Conservation (phyloP, 2,329 filamentous ascomycete species). For the Sphaerulina populicola region DNA sequence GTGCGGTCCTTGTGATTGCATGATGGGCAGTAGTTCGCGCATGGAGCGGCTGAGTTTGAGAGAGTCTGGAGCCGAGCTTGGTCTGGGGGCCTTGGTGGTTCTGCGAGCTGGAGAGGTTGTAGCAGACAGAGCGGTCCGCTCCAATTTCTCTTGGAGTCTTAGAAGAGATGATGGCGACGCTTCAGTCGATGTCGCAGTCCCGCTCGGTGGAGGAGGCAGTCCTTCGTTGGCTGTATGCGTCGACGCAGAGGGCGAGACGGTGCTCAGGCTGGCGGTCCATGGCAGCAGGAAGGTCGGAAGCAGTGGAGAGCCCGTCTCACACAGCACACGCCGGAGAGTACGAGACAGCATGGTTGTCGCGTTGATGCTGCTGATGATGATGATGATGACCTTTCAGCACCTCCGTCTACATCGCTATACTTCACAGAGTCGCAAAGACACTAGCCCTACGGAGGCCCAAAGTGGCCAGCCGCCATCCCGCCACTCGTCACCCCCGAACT, state of each 20-base stretch:
- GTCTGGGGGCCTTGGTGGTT: neutral
- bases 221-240: conserved; percentile 6
- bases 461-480: too few relatives aligned
- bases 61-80: conserved; percentile 9
- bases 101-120: neutral
- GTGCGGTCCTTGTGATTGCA: conserved; percentile 63
- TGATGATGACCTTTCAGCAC: too few relatives aligned
- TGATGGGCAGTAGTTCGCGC: conserved; percentile 57
- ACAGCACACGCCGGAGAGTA: conserved; percentile 54
- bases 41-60: conserved; percentile 49
- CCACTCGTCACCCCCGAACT: too few relatives aligned
- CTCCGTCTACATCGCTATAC: too few relatives aligned
- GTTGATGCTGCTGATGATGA: too few relatives aligned
- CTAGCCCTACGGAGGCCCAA: too few relatives aligned
- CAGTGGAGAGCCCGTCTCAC: conserved; percentile 50
- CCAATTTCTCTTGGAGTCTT: neutral
- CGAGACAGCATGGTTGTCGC: conserved; percentile 36
- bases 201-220: conserved; percentile 2
- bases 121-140: neutral
- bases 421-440: too few relatives aligned
- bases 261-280: conserved; percentile 39
- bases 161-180: neutral
- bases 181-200: neutral
- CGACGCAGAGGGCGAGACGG: conserved; percentile 17
- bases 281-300: conserved; percentile 48